These are phyloP conservation scores for Globisporangium cederbergense DNA, from an alignment of 352 stramenopile genomes.

Conservation along the genomic window DNA sequence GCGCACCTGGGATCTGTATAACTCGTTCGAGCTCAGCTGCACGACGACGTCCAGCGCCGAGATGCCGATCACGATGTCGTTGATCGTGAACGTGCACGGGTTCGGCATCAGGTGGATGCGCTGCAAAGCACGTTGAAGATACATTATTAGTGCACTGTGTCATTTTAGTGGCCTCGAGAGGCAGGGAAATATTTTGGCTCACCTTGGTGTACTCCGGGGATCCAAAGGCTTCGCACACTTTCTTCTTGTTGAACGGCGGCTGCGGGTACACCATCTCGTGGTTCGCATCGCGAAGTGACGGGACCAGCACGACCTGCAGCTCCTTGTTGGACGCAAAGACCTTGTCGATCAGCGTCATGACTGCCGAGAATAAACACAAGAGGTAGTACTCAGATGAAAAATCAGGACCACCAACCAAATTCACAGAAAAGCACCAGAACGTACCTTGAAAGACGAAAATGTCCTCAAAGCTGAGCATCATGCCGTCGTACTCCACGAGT, in stretches of 20 bases:
- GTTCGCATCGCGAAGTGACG: conserved; percentile 94
- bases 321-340: conserved; percentile 43
- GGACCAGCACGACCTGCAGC: conserved; percentile 92
- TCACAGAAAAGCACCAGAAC: background rate
- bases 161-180: no score
- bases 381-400: background rate
- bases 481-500: conserved; percentile 69
- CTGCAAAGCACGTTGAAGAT: conserved; percentile 18
- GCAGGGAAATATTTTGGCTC: no score
- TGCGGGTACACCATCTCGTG: conserved; percentile 95
- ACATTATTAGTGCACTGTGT: background rate
- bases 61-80: conserved; percentile 92
- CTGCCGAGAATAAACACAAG: conserved; percentile 22
- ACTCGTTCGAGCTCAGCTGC: conserved; percentile 79
- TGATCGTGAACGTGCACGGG: conserved; percentile 93
- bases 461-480: conserved; percentile 83
- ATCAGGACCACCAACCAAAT: background rate
- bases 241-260: conserved; percentile 89
- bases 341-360: conserved; percentile 74
- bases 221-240: conserved; percentile 68
- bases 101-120: conserved; percentile 95
- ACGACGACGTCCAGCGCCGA: conserved; percentile 92
- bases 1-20: conserved; percentile 49
- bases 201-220: conserved; percentile 54
- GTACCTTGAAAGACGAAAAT: conserved; percentile 85